A percentile compares a stretch with the other conserved stretches of the same genome.
These are phyloP conservation scores for Ceratocystis destructans DNA, from an alignment of 2,329 filamentous ascomycete species.

Conservation along the genomic window DNA sequence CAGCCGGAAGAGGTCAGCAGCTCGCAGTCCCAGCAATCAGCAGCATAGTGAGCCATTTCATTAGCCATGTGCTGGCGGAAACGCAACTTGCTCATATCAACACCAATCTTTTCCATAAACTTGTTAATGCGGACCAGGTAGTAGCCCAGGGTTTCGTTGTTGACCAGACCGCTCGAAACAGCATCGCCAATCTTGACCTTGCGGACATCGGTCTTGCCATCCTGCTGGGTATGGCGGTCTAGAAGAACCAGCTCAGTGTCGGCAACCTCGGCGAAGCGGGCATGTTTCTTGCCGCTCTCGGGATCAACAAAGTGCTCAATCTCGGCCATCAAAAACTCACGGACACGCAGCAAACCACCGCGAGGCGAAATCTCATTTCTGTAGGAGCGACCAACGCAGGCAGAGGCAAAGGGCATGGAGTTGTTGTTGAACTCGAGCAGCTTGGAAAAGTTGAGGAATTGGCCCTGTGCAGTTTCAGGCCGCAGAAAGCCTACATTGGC, in stretches of 20 bases:
- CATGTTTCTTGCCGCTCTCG: constrained; percentile 84
- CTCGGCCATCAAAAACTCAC: constrained; percentile 97
- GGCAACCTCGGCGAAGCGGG: constrained; percentile 73
- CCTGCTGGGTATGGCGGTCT: constrained; percentile 70
- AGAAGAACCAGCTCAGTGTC: constrained; percentile 73
- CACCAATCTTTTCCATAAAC: constrained; percentile 77
- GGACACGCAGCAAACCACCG: constrained; percentile 78
- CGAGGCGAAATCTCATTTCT: constrained; percentile 95
- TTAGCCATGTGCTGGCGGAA: constrained; percentile 92
- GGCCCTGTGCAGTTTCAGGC: constrained; percentile 93
- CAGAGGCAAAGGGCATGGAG: constrained; percentile 91
- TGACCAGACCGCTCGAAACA: constrained; percentile 66
- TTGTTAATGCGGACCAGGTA: constrained; percentile 88
- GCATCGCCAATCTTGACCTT: constrained; percentile 73
- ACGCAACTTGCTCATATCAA: constrained; percentile 75
- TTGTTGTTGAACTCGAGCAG: constrained; percentile 93
- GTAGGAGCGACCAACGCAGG: constrained; percentile 95
- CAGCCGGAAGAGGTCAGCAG: constrained; percentile 83
- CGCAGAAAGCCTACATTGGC: constrained; percentile 74
- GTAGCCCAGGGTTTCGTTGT: constrained; percentile 97
- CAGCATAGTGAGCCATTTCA: constrained; percentile 75
- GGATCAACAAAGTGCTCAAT: constrained; percentile 98
- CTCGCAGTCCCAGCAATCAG: constrained; percentile 97
- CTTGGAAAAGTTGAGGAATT: constrained; percentile 95
- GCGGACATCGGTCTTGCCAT: constrained; percentile 64